Evolutionary conservation across 257 asterid species (phyloP).

Genomic region (Solanum chilense): DNA sequence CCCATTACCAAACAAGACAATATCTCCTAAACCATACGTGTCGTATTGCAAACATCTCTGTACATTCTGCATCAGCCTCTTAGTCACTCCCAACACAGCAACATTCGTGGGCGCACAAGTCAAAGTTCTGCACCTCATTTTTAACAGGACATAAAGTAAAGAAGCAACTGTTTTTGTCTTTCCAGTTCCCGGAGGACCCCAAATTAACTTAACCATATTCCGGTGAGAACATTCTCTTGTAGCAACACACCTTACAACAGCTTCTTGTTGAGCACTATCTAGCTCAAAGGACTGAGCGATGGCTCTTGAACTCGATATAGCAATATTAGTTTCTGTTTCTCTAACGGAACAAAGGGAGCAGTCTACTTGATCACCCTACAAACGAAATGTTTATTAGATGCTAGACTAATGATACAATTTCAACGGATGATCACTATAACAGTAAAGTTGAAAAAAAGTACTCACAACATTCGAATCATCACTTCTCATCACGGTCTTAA

Average conservation of each 20-base stretch:
- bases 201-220: slow-evolving; percentile 25
- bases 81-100: slow-evolving; percentile 22
- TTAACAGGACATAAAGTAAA: slow-evolving; percentile 10
- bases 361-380: slow-evolving; percentile 12
- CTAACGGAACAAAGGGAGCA: slow-evolving; percentile 16
- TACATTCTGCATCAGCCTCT: slow-evolving; percentile 21
- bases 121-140: slow-evolving; percentile 22
- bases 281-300: background rate
- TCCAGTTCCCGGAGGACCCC: slow-evolving; percentile 59
- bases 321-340: background rate
- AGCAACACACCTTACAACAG: slow-evolving; percentile 22
- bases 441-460: background rate
- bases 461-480: slow-evolving; percentile 14
- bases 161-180: slow-evolving; percentile 37
- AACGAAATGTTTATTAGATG: background rate
- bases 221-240: slow-evolving; percentile 17
- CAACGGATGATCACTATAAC: background rate
- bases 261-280: slow-evolving; percentile 29
- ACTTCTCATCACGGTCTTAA: slow-evolving; percentile 12
- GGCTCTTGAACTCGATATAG: background rate
- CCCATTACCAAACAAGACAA: slow-evolving; percentile 40
- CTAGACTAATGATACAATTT: background rate
- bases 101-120: slow-evolving; percentile 51
- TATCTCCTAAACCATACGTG: slow-evolving; percentile 38
- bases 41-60: background rate